Conservation (phyloP, 768 basidiomycete genomes). For the Phaeotremella skinneri region DNA sequence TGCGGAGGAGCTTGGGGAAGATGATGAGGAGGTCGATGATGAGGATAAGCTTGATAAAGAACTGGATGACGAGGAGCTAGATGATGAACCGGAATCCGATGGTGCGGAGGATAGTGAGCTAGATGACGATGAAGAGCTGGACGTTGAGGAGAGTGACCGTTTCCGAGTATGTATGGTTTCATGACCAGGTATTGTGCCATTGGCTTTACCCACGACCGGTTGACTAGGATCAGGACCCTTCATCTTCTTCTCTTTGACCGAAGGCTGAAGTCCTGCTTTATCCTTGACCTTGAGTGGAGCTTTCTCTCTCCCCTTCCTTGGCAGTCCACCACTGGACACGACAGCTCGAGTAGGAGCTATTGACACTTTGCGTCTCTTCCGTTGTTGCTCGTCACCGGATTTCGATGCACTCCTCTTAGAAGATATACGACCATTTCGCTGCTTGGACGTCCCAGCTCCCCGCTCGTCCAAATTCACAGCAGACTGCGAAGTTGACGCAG, state of each 20-base stretch:
- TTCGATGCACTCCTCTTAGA: not conserved
- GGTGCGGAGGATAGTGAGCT: slow-evolving; percentile 7
- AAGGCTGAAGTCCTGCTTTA: not conserved
- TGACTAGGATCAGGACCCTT: slow-evolving; percentile 7
- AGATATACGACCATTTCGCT: not conserved
- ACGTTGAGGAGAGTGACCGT: too few species aligned
- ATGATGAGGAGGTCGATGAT: slow-evolving; percentile 7
- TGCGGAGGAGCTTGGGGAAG: slow-evolving; percentile 11
- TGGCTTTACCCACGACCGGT: too few species aligned
- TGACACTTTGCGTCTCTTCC: not conserved
- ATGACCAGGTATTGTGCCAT: too few species aligned
- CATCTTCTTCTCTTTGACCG: not conserved
- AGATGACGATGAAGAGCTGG: slow-evolving; percentile 20
- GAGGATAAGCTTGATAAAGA: slow-evolving; percentile 2
- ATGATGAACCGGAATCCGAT: slow-evolving; percentile 15
- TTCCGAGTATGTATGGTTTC: too few species aligned
- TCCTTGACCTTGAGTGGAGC: not conserved
- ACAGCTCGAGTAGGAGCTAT: too few species aligned
- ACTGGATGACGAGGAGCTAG: slow-evolving; percentile 10
- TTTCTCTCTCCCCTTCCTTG: not conserved
- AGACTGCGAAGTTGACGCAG: slow-evolving; percentile 18
- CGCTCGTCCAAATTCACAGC: not conserved
- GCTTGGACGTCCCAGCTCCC: not conserved
- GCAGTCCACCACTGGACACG: too few species aligned
- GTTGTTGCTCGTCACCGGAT: not conserved